Percentiles rank a stretch among this genome's conserved stretches.
Conservation (phyloP, 306 rosid species). For the Cyamopsis tetragonoloba region DNA sequence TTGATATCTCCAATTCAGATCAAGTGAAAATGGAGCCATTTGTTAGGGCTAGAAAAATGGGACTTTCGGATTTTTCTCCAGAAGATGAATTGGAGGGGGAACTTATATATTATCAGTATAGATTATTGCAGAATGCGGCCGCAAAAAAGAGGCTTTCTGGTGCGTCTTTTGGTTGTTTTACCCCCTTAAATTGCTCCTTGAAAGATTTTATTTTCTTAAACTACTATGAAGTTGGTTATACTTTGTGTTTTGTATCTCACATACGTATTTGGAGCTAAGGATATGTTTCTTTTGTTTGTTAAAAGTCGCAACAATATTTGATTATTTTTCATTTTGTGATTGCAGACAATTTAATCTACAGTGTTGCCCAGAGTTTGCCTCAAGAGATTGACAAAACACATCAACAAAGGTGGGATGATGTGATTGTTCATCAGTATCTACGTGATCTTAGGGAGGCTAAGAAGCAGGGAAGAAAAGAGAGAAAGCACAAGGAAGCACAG, state of each 20-base stretch:
- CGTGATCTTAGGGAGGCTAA: constrained; percentile 85
- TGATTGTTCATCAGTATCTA: constrained; percentile 73
- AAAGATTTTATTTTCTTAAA: neutral
- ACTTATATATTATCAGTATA: constrained; percentile 69
- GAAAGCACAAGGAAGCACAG: constrained; percentile 92
- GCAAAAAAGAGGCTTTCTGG: constrained; percentile 63
- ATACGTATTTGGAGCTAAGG: neutral
- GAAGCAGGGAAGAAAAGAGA: constrained; percentile 95
- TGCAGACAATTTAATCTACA: constrained; percentile 69
- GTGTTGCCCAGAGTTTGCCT: constrained; percentile 64
- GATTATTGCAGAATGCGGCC: constrained; percentile 58
- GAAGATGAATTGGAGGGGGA: constrained; percentile 93
- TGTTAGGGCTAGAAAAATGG: constrained; percentile 41
- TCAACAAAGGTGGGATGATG: constrained; percentile 80
- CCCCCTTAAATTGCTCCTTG: neutral
- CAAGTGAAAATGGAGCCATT: constrained; percentile 42
- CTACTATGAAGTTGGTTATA: neutral
- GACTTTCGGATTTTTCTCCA: constrained; percentile 48
- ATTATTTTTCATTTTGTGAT: constrained; percentile 24
- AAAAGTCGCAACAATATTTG: neutral
- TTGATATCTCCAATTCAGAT: constrained; percentile 40
- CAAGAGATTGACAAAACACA: constrained; percentile 64
- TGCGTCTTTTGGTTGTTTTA: constrained; percentile 31
- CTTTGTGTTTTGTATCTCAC: neutral
- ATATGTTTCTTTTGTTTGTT: neutral